Base-by-base conservation (phyloP, 148 eudicot species). In the Camellia lanceoleosa region DNA sequence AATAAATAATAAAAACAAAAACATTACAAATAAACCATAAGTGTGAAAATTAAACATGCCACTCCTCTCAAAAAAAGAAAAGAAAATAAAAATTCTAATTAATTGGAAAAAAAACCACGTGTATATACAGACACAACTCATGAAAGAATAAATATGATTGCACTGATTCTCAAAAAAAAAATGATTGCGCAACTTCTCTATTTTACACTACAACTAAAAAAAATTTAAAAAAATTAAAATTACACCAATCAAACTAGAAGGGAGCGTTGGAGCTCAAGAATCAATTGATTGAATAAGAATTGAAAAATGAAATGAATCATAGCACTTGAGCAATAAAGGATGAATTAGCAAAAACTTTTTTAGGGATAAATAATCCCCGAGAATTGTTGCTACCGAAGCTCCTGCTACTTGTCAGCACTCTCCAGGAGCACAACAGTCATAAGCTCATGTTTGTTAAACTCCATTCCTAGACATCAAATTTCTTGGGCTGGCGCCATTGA, bases 401-500 rank as follows among this genome's bases (percentile, higher is more conserved):
- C 81, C 77, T 77, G 70, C 54, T 82, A 58, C 67, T 87, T 65
- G 42, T 74, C 76, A 75, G 38, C 13, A 41, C 71, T n/a, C 60
- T 51, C 4, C 43, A 55, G 62, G 71, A 54, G 11, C 14, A 30
- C 13, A 62, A 46, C 79, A 58, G 15, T 75, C 75, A 76, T 47
- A 63, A 54, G 80, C 73, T 54, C 51, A 66, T 68, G 58, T 20
- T 19, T 66, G 9, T 61, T 20, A 58, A 49, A 58, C 61, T 80
- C 12, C 62, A 76, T 54, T 76, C 68, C 91, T 93, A 91, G 76
- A 87, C 69, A 65, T 96, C 97, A 71, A 81, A 93, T 76, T 96
- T 96, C 86, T 92, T 96, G 16, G 99, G 99, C 55, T 92, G 94
- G 63, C 92, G 80, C 99, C 99, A 93, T 4, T 87, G 97, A 68